These are phyloP conservation scores for Blastocladiella emersonii DNA, from an alignment of 371 early-diverging fungal genomes.

Conservation along the genomic window DNA sequence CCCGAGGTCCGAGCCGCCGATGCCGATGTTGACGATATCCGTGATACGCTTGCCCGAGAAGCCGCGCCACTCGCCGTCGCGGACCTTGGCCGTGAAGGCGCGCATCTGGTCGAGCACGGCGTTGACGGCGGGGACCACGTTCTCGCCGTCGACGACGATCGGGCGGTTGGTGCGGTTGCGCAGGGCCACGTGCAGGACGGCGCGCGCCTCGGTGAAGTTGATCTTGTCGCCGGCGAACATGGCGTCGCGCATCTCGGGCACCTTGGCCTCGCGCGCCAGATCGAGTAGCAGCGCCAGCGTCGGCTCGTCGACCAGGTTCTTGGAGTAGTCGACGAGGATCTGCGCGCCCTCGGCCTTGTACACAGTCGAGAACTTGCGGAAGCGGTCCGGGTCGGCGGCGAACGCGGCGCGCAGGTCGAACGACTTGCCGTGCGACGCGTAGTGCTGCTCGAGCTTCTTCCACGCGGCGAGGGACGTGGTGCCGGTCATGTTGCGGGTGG, in stretches of 20 bases:
- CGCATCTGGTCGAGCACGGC: conserved; percentile 89
- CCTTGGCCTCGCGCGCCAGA: conserved; percentile 70
- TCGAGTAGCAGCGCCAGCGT: conserved; percentile 62
- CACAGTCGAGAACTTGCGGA: conserved; percentile 55
- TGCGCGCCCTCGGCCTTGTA: conserved; percentile 46
- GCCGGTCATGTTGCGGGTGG: conserved; percentile 49
- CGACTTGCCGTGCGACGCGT: conserved; percentile 54
- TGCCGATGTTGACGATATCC: conserved; percentile 97
- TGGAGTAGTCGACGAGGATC: conserved; percentile 84
- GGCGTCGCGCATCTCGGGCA: conserved; percentile 67
- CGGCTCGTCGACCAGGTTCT: conserved; percentile 74
- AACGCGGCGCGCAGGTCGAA: conserved; percentile 68
- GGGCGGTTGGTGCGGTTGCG: conserved; percentile 73
- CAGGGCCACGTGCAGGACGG: conserved; percentile 93
- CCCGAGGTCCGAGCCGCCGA: conserved; percentile 99
- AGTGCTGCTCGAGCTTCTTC: conserved; percentile 72
- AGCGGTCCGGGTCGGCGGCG: conserved; percentile 54
- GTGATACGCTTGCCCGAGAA: conserved; percentile 88
- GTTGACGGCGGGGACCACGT: conserved; percentile 88
- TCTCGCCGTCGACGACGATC: conserved; percentile 64
- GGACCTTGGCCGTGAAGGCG: conserved; percentile 63
- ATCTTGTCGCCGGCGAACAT: conserved; percentile 95
- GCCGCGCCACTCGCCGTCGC: conserved; percentile 83
- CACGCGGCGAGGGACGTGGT: conserved; percentile 61
- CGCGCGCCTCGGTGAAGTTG: conserved; percentile 95